These are phyloP conservation scores for Dactylonectria macrodidyma DNA, from an alignment of 2,329 filamentous ascomycete species.

Conservation along the genomic window DNA sequence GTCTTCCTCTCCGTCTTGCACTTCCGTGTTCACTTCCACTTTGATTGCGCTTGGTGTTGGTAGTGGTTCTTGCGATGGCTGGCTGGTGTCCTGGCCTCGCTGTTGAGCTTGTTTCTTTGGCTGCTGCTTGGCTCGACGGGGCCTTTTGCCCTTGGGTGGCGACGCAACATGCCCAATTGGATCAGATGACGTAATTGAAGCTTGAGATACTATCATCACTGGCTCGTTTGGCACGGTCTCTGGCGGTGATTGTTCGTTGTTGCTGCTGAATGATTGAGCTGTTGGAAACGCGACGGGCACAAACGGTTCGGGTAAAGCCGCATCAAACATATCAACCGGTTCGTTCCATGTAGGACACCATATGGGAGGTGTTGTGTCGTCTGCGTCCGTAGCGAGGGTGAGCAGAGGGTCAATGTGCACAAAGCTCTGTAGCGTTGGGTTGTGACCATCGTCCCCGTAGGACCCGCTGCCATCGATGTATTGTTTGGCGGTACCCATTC, in stretches of 20 bases:
- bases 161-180: constrained; percentile 21
- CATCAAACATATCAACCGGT: neutral
- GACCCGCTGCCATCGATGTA: too few species aligned
- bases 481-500: too few species aligned
- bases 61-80: neutral
- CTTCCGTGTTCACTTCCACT: constrained; percentile 29
- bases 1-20: constrained; percentile 25
- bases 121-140: constrained; percentile 6
- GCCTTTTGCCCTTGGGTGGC: neutral
- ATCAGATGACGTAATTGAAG: constrained; percentile 42
- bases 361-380: too few species aligned
- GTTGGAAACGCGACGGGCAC: neutral
- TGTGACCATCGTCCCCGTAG: too few species aligned
- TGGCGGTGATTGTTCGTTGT: too few species aligned
- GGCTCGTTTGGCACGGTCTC: constrained; percentile 17
- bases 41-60: neutral
- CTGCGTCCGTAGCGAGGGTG: too few species aligned
- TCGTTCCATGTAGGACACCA: too few species aligned
- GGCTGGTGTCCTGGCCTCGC: constrained; percentile 10
- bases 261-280: too few species aligned
- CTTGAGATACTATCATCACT: constrained; percentile 23
- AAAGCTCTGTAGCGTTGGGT: too few species aligned
- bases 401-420: too few species aligned
- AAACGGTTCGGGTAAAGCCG: neutral
- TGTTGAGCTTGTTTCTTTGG: neutral